A percentile compares a stretch with the other conserved stretches of the same genome.
Evolutionary conservation across 1,139 yeast genomes (phyloP).

Genomic region (Kodamaea sp.): DNA sequence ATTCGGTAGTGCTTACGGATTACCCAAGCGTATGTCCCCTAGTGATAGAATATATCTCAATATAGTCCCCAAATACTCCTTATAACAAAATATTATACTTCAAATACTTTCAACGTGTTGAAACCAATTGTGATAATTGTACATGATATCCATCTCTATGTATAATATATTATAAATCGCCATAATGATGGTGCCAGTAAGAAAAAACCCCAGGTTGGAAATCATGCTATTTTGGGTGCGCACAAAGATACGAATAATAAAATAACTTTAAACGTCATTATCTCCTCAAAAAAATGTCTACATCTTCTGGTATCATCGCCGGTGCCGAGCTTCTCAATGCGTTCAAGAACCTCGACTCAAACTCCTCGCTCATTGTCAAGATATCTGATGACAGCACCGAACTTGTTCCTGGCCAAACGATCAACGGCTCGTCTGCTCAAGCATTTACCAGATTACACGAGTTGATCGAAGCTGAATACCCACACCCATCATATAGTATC

Average conservation of each 20-base stretch:
- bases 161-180: background rate
- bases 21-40: too few species aligned
- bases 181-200: background rate
- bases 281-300: conserved; percentile 47
- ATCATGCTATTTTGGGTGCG: too few species aligned
- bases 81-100: too few species aligned
- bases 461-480: conserved; percentile 33
- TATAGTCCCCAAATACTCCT: too few species aligned
- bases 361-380: conserved; percentile 33
- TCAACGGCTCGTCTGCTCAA: conserved; percentile 13
- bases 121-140: too few species aligned
- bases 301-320: conserved; percentile 67
- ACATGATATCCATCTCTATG: conserved; percentile 6
- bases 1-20: too few species aligned
- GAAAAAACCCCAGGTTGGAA: background rate
- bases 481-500: conserved; percentile 60
- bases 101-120: too few species aligned
- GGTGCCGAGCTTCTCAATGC: conserved; percentile 38
- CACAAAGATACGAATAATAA: background rate
- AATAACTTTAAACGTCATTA: background rate
- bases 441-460: conserved; percentile 37
- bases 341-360: conserved; percentile 21
- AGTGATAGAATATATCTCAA: too few species aligned
- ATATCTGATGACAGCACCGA: conserved; percentile 46
- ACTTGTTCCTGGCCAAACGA: conserved; percentile 35